phyloP scores from a whole-genome alignment of 345 rosid species.

The Clarkia xantiana region DNA sequence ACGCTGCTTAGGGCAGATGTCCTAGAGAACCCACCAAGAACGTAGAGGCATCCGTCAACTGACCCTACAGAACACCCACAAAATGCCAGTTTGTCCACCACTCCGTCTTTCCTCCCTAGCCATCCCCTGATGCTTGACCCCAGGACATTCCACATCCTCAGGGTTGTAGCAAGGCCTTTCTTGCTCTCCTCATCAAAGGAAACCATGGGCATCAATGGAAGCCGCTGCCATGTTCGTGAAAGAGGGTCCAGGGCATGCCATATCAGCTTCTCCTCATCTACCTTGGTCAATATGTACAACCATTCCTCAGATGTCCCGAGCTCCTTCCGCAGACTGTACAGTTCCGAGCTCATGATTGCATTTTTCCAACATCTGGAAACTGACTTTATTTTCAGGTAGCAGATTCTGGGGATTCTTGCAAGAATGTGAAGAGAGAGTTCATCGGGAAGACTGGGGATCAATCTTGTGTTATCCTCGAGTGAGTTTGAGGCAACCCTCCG shows the following conservation, averaged over 20 bases:
- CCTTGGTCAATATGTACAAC: conserved; percentile 69
- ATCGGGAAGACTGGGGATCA: conserved; percentile 77
- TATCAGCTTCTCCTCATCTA: conserved; percentile 45
- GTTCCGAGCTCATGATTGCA: conserved; percentile 36
- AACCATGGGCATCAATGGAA: conserved; percentile 58
- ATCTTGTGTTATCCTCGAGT: conserved; percentile 27
- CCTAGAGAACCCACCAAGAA: conserved; percentile 64
- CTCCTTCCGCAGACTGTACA: conserved; percentile 55
- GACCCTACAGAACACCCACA: conserved; percentile 75
- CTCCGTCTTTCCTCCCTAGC: conserved; percentile 40
- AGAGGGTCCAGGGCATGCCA: conserved; percentile 88
- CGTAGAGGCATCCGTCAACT: conserved; percentile 67
- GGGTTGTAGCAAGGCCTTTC: conserved; percentile 27
- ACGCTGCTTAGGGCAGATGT: conserved; percentile 50
- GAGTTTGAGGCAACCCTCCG: conserved; percentile 15
- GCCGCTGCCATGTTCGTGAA: conserved; percentile 59
- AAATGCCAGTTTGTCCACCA: conserved; percentile 36
- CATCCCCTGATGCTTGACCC: conserved; percentile 50
- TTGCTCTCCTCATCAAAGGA: conserved; percentile 40
- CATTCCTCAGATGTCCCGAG: conserved; percentile 71
- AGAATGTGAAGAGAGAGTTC: conserved; percentile 78
- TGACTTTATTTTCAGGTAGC: conserved; percentile 35
- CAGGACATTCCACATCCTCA: conserved; percentile 45
- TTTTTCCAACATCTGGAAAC: conserved; percentile 65
- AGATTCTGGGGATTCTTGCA: conserved; percentile 65